Evolutionary conservation across 768 basidiomycete genomes (phyloP), one percentile per base, ranked within the genome.

Genomic region (Suillus alpinus): DNA sequence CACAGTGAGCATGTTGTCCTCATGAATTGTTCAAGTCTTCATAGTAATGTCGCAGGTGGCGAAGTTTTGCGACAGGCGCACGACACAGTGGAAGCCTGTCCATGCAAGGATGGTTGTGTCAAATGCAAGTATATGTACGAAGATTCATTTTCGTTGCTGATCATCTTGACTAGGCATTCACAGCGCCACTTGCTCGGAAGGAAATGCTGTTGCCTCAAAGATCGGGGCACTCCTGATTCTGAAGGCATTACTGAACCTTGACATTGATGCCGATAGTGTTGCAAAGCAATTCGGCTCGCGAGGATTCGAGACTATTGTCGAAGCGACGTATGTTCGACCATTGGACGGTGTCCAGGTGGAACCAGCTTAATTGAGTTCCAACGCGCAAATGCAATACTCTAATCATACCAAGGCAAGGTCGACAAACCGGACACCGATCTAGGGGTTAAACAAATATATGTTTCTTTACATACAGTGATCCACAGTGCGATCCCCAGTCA

Each of bases 191-290:
- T 95, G 93, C 74, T 85, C 76, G 68, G 87, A 92, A 70, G 80
- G 81, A 56, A 93, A 93, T 73, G 71, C 78, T n/a, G 85, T 94
- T 3, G 80, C 78, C 16, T 91, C 88, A 12, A 94, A 94, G 69
- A 59, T 81, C 7, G 93, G 93, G n/a, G 91, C 92, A 1, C 70
- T 80, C 31, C 72, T 93, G 31, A 75, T 94, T 41, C 74, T 94
- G 7, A 83, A 82, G 47, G 81, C 81, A 18, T 71, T 94, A 14
- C 81, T 92, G 18, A 81, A 75, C 39, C 63, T 79, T 34, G 68
- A 76, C 34, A 76, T 80, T 59, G 69, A 81, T 60, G 65, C 72
- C 6, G 69, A 78, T 37, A 68, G 63, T 46, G 73, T 84, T 59
- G 76, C 78, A 2, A 59, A 66, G 37, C 73, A 75, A 62, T 63